Conservation (phyloP, 2,329 filamentous ascomycete species). For the Hymenoscyphus linearis region DNA sequence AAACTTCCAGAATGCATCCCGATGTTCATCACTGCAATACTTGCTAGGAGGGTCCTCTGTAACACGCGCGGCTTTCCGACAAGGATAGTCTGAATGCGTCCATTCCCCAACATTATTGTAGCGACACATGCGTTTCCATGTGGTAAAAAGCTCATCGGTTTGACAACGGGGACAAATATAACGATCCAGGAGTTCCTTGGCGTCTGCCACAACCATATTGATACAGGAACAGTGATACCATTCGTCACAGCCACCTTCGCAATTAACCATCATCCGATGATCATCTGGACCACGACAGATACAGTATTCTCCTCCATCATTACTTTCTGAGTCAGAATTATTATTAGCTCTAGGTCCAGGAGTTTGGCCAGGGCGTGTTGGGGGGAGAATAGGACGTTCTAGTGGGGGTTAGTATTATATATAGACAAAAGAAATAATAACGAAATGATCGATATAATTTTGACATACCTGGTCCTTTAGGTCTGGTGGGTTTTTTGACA, state of each 20-base stretch:
- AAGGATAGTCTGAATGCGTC: slow-evolving; percentile 8
- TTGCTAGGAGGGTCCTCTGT: slow-evolving; percentile 27
- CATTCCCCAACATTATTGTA: slow-evolving; percentile 21
- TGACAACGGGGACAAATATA: slow-evolving; percentile 31
- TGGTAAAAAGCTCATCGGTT: slow-evolving; percentile 23
- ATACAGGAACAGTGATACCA: slow-evolving; percentile 33
- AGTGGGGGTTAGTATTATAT: neutral
- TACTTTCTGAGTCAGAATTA: slow-evolving; percentile 26
- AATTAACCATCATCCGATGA: slow-evolving; percentile 32
- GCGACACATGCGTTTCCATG: slow-evolving; percentile 31
- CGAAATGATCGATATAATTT: too few species aligned
- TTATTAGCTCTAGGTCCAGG: slow-evolving; percentile 8
- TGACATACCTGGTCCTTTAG: slow-evolving; percentile 22
- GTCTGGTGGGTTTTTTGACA: slow-evolving; percentile 21
- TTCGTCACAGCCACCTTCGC: slow-evolving; percentile 31
- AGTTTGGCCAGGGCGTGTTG: slow-evolving; percentile 16
- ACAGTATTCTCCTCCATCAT: slow-evolving; percentile 32
- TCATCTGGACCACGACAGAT: slow-evolving; percentile 31
- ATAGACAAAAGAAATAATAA: neutral
- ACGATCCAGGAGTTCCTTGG: slow-evolving; percentile 29
- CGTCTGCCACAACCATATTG: slow-evolving; percentile 26
- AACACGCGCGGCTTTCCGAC: slow-evolving; percentile 28
- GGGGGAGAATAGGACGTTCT: slow-evolving; percentile 9
- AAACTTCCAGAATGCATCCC: slow-evolving; percentile 20
- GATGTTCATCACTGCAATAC: slow-evolving; percentile 31